Evolutionary conservation across 441 rosid species (phyloP).

Genomic region (Erodium texanum): DNA sequence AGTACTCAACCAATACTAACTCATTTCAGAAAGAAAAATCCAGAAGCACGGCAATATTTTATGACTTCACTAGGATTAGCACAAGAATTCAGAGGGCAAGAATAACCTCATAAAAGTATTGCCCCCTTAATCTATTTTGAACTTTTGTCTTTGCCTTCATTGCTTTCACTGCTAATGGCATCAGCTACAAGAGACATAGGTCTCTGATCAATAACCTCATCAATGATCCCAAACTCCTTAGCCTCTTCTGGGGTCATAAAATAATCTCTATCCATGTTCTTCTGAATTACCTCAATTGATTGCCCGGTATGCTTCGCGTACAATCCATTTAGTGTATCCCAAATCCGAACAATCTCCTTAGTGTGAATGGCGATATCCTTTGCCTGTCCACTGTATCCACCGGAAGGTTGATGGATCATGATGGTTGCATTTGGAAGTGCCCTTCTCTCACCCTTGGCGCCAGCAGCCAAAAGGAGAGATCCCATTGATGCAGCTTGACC

Average conservation of each 20-base stretch:
- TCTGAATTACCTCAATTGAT: constrained; percentile 54
- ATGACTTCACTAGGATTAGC: not conserved
- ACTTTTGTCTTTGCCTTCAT: constrained; percentile 46
- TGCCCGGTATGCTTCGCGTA: constrained; percentile 82
- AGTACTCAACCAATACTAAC: not conserved
- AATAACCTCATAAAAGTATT: constrained; percentile 10
- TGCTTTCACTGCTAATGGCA: constrained; percentile 45
- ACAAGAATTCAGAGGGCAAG: not conserved
- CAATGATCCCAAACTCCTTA: constrained; percentile 66
- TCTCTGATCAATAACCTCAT: constrained; percentile 69
- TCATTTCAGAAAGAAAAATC: not conserved
- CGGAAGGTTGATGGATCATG: constrained; percentile 98
- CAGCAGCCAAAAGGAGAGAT: constrained; percentile 82
- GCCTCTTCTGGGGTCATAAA: constrained; percentile 93
- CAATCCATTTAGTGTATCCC: constrained; percentile 74
- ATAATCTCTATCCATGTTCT: constrained; percentile 51
- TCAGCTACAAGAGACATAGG: constrained; percentile 73
- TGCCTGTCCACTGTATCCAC: constrained; percentile 96
- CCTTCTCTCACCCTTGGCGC: constrained; percentile 81
- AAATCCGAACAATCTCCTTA: constrained; percentile 79
- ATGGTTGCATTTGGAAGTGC: constrained; percentile 86
- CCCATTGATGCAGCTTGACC: constrained; percentile 99
- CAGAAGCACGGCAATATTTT: not conserved
- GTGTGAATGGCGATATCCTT: constrained; percentile 88
- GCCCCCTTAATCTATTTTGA: constrained; percentile 35